A percentile compares a stretch with the other conserved stretches of the same genome.
phyloP scores from a whole-genome alignment of 345 rosid species.

The Eucalyptus albens region DNA sequence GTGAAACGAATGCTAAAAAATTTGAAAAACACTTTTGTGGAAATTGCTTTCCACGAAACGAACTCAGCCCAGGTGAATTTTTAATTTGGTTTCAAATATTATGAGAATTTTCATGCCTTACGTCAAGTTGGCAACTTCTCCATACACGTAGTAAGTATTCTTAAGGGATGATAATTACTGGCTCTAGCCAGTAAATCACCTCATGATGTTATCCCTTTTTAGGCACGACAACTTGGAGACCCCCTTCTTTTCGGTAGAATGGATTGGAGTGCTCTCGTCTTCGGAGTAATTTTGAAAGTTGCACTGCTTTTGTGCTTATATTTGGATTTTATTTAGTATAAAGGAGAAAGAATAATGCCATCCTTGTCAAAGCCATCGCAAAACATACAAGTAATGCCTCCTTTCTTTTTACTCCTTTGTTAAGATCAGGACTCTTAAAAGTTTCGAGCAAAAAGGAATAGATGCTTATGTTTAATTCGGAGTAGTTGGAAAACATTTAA shows the following conservation, averaged over 20 bases:
- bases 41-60: too few species aligned
- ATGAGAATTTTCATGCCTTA: background rate
- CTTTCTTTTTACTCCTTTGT: background rate
- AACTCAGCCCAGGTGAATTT: background rate
- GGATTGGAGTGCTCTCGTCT: background rate
- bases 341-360: background rate
- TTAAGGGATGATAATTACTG: background rate
- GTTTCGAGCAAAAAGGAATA: too few species aligned
- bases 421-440: too few species aligned
- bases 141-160: background rate
- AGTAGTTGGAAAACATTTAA: background rate
- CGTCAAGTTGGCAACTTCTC: background rate
- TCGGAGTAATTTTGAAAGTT: background rate
- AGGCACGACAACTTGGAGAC: background rate
- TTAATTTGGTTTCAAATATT: background rate
- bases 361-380: background rate
- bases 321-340: too few species aligned
- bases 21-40: too few species aligned
- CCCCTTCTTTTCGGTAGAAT: background rate
- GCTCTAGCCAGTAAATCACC: background rate
- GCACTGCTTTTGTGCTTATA: background rate
- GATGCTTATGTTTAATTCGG: too few species aligned
- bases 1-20: fast-evolving
- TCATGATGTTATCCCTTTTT: background rate
- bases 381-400: background rate